Percentiles rank a stretch among this genome's conserved stretches.
Conservation (phyloP, 164 flowering plant species). For the Warburgia ugandensis region DNA sequence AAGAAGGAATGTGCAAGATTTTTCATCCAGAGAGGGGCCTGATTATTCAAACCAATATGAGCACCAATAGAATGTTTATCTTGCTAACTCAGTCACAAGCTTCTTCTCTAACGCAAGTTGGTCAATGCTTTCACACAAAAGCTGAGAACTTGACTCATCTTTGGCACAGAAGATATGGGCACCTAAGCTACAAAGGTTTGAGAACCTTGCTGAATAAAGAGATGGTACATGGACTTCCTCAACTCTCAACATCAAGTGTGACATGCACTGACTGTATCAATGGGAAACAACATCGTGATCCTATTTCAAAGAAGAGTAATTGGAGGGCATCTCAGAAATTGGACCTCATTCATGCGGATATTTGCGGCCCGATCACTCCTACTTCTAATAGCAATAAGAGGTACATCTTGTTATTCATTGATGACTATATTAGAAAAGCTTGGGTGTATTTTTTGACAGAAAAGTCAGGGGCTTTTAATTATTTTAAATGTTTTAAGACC, state of each 20-base stretch:
- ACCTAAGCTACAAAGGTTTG: constrained; percentile 1
- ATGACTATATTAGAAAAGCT: too few species aligned
- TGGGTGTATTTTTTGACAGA: constrained; percentile 1
- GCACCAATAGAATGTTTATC: constrained; percentile 13
- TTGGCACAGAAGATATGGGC: constrained; percentile 1
- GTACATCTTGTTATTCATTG: too few species aligned
- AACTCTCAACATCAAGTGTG: constrained; percentile 2
- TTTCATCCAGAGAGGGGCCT: constrained; percentile 10
- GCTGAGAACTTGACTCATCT: background rate
- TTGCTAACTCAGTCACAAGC: constrained; percentile 6
- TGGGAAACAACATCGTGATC: constrained; percentile 12
- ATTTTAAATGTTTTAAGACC: background rate
- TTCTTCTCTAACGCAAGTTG: background rate
- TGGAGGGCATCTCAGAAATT: constrained; percentile 16
- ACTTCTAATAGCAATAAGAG: constrained; percentile 11
- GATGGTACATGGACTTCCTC: constrained; percentile 1
- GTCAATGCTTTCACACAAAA: background rate
- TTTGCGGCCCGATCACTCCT: constrained; percentile 15
- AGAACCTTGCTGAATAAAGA: background rate
- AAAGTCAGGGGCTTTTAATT: background rate
- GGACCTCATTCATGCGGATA: constrained; percentile 14
- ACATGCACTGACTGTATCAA: constrained; percentile 7
- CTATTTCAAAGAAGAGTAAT: constrained; percentile 13
- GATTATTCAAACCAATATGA: constrained; percentile 7
- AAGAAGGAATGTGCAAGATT: constrained; percentile 9